Conservation (phyloP, 805 yeast genomes). For the Ogataea philodendri region DNA sequence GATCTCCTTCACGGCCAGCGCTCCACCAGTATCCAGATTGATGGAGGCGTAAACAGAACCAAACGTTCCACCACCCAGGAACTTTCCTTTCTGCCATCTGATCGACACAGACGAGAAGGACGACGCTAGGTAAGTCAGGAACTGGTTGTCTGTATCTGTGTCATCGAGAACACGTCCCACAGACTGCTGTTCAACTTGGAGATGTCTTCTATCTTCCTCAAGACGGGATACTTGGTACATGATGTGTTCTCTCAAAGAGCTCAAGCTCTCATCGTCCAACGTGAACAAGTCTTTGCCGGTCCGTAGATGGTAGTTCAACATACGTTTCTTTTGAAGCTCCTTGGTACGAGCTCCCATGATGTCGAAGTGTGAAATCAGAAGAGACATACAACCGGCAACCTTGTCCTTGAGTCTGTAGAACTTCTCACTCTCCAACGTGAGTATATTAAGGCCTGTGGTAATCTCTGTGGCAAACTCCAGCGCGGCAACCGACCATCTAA, state of each 20-base stretch:
- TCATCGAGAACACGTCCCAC: conserved; percentile 91
- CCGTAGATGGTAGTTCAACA: conserved; percentile 52
- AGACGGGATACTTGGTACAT: conserved; percentile 62
- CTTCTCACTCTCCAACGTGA: conserved; percentile 74
- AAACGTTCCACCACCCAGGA: conserved; percentile 93
- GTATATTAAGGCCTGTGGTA: conserved; percentile 85
- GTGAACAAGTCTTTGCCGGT: conserved; percentile 51
- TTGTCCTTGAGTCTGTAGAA: conserved; percentile 69
- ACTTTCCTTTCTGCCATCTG: conserved; percentile 95
- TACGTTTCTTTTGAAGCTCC: conserved; percentile 56
- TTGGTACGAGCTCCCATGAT: conserved; percentile 96
- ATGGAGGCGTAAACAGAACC: conserved; percentile 92
- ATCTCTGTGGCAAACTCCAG: conserved; percentile 94
- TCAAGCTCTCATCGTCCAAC: conserved; percentile 50
- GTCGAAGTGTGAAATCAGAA: conserved; percentile 92
- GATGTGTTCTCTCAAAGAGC: conserved; percentile 63
- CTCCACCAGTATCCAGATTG: conserved; percentile 90
- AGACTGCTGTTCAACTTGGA: conserved; percentile 44
- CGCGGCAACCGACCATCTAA: conserved; percentile 95
- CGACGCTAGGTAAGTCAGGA: conserved; percentile 80
- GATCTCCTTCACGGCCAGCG: conserved; percentile 96
- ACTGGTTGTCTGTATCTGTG: conserved; percentile 82
- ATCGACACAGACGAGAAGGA: conserved; percentile 86
- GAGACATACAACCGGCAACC: conserved; percentile 92
- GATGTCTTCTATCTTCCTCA: conserved; percentile 53